Evolutionary conservation across 1,284 basidiomycete genomes (phyloP), one percentile per base, ranked within the genome.

Genomic region (Peniophora sp.): DNA sequence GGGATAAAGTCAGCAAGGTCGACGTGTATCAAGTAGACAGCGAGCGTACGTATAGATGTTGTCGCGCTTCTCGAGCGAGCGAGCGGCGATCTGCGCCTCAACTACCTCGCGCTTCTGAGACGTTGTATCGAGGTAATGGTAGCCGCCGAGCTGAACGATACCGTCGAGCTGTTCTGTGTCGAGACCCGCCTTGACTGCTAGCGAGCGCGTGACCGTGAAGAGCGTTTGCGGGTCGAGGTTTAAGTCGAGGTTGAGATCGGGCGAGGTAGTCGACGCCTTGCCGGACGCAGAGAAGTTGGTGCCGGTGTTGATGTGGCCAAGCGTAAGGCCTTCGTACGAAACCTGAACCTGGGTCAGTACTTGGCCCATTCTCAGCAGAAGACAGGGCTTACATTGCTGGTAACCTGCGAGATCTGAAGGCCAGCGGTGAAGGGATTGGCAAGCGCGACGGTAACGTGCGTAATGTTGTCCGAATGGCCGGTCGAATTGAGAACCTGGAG

Each of bases 201-300:
- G 71, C 2, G 74, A 72, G 23, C 86, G 77, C 25, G 85, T 82
- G 16, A 90, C 70, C 0, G 83, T 84, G 62, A 91, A 90, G 39
- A 91, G 69, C 27, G 78, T 69, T n/a, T 78, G 65, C 20, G 85
- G 87, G 57, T 87, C 82, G 55, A 85, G 75, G 63, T 89, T 89
- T 73, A 90, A 74, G 58, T 79, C 68, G 45, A 91, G 66, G 50
- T 80, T 67, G 52, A 90, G 65, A 6, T 63, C 61, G 2, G 87
- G 85, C 11, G 84, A 87, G 32, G 70, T 67, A 1, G 79, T 83
- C 2, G 73, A 77, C 3, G 72, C 64, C 52, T 81, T 80, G 14
- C 83, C 81, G 5, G 70, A 59, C 0, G 78, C 72, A 11, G 63
- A 61, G 59, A 89, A 87, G 55, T 76, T 71, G 0, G 77, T 79